A percentile compares a stretch with the other conserved stretches of the same genome.
Evolutionary conservation across 495 filamentous ascomycete genomes (phyloP).

Genomic region (Bombardia bombarda): DNA sequence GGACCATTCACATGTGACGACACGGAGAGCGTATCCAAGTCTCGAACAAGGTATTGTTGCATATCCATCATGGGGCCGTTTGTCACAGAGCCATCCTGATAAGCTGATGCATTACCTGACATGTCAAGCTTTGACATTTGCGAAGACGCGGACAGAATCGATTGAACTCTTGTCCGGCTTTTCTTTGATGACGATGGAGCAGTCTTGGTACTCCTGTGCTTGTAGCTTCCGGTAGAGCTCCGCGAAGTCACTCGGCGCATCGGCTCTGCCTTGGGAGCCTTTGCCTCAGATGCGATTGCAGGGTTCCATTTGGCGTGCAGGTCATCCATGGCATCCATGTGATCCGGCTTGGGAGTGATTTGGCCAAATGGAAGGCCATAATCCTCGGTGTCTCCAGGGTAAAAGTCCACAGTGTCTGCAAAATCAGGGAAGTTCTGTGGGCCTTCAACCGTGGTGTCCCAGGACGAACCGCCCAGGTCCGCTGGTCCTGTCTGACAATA

Average conservation of each 20-base stretch:
- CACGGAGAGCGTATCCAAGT: conserved; percentile 35
- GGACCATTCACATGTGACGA: conserved; percentile 27
- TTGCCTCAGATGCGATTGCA: conserved; percentile 22
- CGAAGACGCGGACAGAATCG: conserved; percentile 32
- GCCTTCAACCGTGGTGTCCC: conserved; percentile 44
- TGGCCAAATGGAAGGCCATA: conserved; percentile 40
- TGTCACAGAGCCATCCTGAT: conserved; percentile 21
- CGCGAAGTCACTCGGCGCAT: conserved; percentile 41
- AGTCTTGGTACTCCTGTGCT: conserved; percentile 37
- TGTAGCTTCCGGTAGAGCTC: conserved; percentile 40
- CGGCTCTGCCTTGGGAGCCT: conserved; percentile 32
- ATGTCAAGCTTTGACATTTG: conserved; percentile 43
- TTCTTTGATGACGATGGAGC: conserved; percentile 29
- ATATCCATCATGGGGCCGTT: conserved; percentile 36
- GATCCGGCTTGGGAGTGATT: conserved; percentile 42
- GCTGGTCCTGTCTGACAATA: conserved; percentile 47
- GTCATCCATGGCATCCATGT: conserved; percentile 37
- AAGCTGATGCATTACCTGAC: conserved; percentile 35
- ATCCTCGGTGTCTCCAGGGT: conserved; percentile 39
- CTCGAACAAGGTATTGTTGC: conserved; percentile 36
- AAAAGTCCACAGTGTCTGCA: conserved; percentile 24
- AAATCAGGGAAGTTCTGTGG: conserved; percentile 44
- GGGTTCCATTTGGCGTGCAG: conserved; percentile 36
- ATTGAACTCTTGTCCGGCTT: conserved; percentile 35
- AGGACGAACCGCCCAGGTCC: conserved; percentile 41